Base-by-base conservation (phyloP, 2,329 filamentous ascomycete genomes). In the Pseudogymnoascus sp. region DNA sequence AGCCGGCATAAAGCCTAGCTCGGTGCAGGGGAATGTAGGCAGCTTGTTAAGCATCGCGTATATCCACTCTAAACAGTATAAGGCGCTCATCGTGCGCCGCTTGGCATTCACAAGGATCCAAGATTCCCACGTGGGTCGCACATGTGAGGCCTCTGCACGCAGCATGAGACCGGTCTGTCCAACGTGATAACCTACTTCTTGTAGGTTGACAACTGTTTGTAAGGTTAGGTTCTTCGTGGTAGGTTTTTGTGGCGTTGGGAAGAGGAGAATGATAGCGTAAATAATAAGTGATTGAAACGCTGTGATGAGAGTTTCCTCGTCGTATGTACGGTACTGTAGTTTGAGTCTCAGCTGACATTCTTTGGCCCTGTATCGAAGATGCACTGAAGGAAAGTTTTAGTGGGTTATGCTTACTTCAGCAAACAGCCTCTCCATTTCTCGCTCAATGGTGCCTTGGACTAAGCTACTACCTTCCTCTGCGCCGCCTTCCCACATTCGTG, bases 61-160 rank as follows among this genome's bases (percentile, higher is more conserved):
- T 3, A 72, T 70, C 74, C 74, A 77, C 58, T 76, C 71, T 7
- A 76, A 60, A 5, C 73, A 66, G 58, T 74, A 76, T 2, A 76
- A 64, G 5, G 69, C 63, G 31, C 74, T 64, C 1, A 75, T 65
- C 2, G 73, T 70, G 31, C 74, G 81, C 9, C 82, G 79, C 67
- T 85, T 85, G 47, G 76, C 75, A 64, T 85, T 84, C 66, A 86
- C 76, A 67, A 83, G 67, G 7, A 75, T 61, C 74, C 75, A 77
- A 8, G 68, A 64, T 17, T 72, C 67, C 73, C 72, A 76, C 2
- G 67, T 63, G 13, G 74, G 75, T 5, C 68, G 64, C 21, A 57
- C 63, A 59, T 72, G 68, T 9, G 68, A 63, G 5, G 64, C 64
- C 62, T 76, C 75, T 60, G 74, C 74, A 44, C 70, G 67, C 2